Base-by-base conservation (phyloP, 768 basidiomycete genomes). In the Neoboletus brunneissimus region DNA sequence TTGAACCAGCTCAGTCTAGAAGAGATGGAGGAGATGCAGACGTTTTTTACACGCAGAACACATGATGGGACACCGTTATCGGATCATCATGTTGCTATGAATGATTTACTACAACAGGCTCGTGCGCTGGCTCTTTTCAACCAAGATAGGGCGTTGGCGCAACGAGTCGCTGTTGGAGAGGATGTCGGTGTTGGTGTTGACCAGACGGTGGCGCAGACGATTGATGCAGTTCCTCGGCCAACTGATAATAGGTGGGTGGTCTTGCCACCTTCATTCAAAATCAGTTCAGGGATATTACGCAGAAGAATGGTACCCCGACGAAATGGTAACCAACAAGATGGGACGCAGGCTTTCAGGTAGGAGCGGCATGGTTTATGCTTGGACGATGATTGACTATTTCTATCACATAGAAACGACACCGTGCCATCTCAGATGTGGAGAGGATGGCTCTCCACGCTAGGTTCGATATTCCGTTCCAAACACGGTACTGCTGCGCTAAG, bases 61-160 rank as follows among this genome's bases (percentile, higher is more conserved):
- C 46, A 31, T 31, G 16, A 15, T 16, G 62, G 68, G 10, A 18
- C 43, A 12, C 27, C 18, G 1, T 47, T 70, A 22, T 60, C 64
- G 1, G 69, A 71, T 43, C 58, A 55, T 3, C 70, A 72, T 8
- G 1, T 66, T 1, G 68, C 69, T 2, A 61, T 70, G 54, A 59
- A 55, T 20, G 51, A 68, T 40, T 54, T 71, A 13, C 29, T 70
- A 15, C 59, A 65, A 32, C 68, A 74, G 22, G 64, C 61, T 10
- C 60, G 50, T 37, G 54, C 47, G 6, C 29, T 70, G 42, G 56
- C 56, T 5, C 20, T 35, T 23, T 20, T 66, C 18, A 42, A 67
- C 31, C 42, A 65, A 15, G 73, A 73, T 34, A 52, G 57, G 37
- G 50, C 29, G 4, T 37, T 72, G 49, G 71, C 71, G 3, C 56